A percentile compares a stretch with the other conserved stretches of the same genome.
Evolutionary conservation across 2,329 filamentous ascomycete species (phyloP).

Genomic region (Ophiostoma tasmaniense): DNA sequence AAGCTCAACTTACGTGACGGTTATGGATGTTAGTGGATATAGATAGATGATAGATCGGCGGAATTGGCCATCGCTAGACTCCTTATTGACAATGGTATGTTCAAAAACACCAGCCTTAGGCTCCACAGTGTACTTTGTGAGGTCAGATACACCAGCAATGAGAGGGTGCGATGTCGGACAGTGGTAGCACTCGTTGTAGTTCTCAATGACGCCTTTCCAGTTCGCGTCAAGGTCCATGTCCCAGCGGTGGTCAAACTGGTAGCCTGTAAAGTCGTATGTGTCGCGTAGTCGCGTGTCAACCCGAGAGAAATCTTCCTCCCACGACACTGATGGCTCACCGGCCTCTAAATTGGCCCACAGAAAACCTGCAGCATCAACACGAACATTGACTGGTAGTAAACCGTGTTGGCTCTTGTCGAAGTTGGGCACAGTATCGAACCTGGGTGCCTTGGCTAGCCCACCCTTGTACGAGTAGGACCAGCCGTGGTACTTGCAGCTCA

Average conservation of each 20-base stretch:
- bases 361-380: constrained; percentile 27
- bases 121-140: constrained; percentile 36
- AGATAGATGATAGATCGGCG: constrained; percentile 30
- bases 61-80: constrained; percentile 14
- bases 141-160: constrained; percentile 35
- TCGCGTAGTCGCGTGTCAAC: constrained; percentile 4
- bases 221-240: constrained; percentile 31
- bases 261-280: constrained; percentile 24
- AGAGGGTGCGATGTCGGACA: constrained; percentile 41
- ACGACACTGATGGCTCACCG: constrained; percentile 31
- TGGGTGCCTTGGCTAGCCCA: constrained; percentile 35
- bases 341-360: constrained; percentile 31
- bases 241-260: constrained; percentile 22
- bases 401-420: constrained; percentile 36
- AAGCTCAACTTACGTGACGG: constrained; percentile 30
- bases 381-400: constrained; percentile 39
- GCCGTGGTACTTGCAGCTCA: constrained; percentile 38
- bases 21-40: constrained; percentile 33
- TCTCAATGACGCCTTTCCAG: constrained; percentile 37
- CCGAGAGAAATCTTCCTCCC: constrained; percentile 31
- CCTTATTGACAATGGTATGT: constrained; percentile 19
- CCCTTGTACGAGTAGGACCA: constrained; percentile 38
- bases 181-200: constrained; percentile 43
- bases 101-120: constrained; percentile 23
- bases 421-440: constrained; percentile 31